Base-by-base conservation (phyloP, 2,329 filamentous ascomycete species). In the Fusarium sp. region DNA sequence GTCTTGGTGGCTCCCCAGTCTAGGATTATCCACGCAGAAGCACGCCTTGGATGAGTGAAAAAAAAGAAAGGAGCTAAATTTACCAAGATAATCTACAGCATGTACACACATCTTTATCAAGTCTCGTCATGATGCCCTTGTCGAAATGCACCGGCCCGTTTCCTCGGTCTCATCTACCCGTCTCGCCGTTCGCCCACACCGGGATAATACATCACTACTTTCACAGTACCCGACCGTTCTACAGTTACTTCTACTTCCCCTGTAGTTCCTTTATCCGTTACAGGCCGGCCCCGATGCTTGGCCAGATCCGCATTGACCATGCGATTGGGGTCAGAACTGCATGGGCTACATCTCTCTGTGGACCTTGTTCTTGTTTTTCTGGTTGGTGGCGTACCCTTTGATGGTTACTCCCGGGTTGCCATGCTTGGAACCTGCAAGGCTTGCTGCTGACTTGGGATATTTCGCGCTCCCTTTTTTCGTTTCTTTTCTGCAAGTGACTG, bases 131-230 rank as follows among this genome's bases (percentile, higher is more conserved):
- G 6, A 33, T 54, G 25, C 69, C 72, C 73, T 70, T 61, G 69
- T 75, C 61, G 62, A 50, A 27, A 27, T 75, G 72, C 72, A 71
- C 73, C 73, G 73, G 73, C 57, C 72, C 72, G 72, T 74, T 72
- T 73, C 59, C 63, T 63, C 66, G 63, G 54, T 47, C 25, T 36
- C 31, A n/a, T 56, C 31, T 38, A 20, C 38, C 40, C 22, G 56
- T 27, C 40, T 50, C 45, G 45, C 40, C 40, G 13, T 18, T 33
- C 58, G 47, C 25, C 45, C 31, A 27, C 25, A 40, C 14, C 45
- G 18, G 42, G 36, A 36, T 29, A 25, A 58, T 14, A 25, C 22
- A 38, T 31, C n/a, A 59, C 40, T 16, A 47, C 35, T 36, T 3
- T 36, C 8, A 36, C 35, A 36, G 35, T 18, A 36, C 45, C 45